Percentiles rank a stretch among this genome's conserved stretches.
phyloP scores from a whole-genome alignment of 2,329 filamentous ascomycete species.

The Grosmannia penicillata region DNA sequence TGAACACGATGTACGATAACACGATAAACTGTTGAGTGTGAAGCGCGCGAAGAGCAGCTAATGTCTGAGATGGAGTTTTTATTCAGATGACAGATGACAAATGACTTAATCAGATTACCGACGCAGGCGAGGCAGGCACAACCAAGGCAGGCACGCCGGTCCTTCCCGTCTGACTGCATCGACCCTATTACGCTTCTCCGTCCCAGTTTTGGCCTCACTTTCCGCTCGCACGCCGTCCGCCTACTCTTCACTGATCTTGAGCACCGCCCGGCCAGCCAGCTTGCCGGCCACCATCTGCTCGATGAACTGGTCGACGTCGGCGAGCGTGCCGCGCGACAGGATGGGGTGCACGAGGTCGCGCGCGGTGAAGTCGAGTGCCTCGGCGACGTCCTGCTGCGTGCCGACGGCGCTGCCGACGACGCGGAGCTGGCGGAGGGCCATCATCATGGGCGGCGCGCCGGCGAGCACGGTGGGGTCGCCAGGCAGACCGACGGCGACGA shows the following conservation, averaged over 20 bases:
- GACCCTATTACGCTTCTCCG: too few species aligned
- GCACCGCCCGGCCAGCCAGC: conserved; percentile 6
- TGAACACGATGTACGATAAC: too few species aligned
- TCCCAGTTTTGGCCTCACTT: too few species aligned
- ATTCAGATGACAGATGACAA: too few species aligned
- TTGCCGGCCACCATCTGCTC: conserved; percentile 1
- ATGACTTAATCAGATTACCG: too few species aligned
- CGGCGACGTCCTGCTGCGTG: conserved; percentile 6
- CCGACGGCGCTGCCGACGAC: conserved; percentile 8
- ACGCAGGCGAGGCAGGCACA: too few species aligned
- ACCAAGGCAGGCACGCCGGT: too few species aligned
- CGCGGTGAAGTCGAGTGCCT: conserved; percentile 7
- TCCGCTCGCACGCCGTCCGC: neutral
- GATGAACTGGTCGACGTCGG: conserved; percentile 8
- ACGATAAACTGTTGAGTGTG: too few species aligned
- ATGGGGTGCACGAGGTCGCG: conserved; percentile 8
- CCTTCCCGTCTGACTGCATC: too few species aligned
- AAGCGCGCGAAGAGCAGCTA: too few species aligned
- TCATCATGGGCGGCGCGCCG: conserved; percentile 5
- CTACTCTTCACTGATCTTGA: conserved; percentile 1
- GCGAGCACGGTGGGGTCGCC: conserved; percentile 38
- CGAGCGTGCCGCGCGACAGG: conserved; percentile 7
- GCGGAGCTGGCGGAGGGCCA: conserved; percentile 7
- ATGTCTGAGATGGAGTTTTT: too few species aligned
- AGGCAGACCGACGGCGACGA: conserved; percentile 82